phyloP scores from a whole-genome alignment of 2,329 filamentous ascomycete species.

The Nothophoma quercina region DNA sequence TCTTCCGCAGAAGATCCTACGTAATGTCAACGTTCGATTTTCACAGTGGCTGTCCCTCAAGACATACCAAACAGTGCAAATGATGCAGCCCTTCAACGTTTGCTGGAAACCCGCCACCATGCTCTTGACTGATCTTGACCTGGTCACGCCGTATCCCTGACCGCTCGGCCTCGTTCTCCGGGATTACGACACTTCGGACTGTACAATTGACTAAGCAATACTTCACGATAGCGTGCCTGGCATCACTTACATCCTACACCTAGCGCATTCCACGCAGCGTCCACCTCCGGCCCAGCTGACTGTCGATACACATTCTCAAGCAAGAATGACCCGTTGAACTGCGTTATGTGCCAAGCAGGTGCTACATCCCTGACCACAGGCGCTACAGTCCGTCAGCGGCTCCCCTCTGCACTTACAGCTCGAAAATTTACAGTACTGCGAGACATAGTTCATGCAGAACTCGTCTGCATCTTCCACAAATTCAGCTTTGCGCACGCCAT shows the following conservation, averaged over 20 bases:
- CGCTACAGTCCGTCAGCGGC: constrained; percentile 23
- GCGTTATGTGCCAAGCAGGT: constrained; percentile 51
- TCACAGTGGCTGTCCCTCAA: neutral
- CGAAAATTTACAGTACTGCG: constrained; percentile 38
- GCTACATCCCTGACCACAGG: constrained; percentile 51
- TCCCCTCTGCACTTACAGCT: neutral
- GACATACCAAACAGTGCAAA: constrained; percentile 63
- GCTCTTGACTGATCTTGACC: constrained; percentile 62
- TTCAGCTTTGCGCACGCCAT: constrained; percentile 19
- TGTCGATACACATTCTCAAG: constrained; percentile 63
- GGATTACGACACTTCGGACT: constrained; percentile 56
- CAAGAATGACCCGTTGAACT: constrained; percentile 66
- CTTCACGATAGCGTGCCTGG: too few species aligned
- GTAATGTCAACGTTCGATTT: constrained; percentile 14
- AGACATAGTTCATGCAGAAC: constrained; percentile 39
- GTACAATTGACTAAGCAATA: neutral
- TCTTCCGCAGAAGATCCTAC: constrained; percentile 67
- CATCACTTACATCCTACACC: constrained; percentile 59
- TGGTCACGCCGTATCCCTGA: constrained; percentile 63
- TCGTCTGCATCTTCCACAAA: constrained; percentile 29
- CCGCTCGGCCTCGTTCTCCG: constrained; percentile 56
- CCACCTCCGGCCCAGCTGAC: constrained; percentile 60
- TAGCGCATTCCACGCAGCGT: constrained; percentile 63
- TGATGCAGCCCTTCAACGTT: constrained; percentile 66
- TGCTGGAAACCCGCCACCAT: constrained; percentile 67